Evolutionary conservation across 164 flowering plant genomes (phyloP).

Genomic region (Kingdonia uniflora): DNA sequence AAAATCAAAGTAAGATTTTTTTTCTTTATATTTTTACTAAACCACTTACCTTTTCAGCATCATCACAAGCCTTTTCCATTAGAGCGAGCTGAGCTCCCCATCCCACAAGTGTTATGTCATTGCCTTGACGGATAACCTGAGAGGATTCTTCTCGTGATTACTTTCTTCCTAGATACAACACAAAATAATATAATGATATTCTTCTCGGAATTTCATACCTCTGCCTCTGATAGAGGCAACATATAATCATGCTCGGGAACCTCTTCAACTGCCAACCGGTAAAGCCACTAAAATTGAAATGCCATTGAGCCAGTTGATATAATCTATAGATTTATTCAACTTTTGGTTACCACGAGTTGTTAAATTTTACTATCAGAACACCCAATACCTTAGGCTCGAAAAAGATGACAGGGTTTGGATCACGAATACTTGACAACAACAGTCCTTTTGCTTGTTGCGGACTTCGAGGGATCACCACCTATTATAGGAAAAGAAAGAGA

Average conservation of each 20-base stretch:
- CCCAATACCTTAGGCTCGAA: conserved; percentile 85
- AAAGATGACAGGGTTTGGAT: conserved; percentile 84
- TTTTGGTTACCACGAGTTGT: neutral
- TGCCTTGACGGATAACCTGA: conserved; percentile 79
- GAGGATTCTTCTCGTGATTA: too few relatives aligned
- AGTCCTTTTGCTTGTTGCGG: conserved; percentile 96
- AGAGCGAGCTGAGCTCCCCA: conserved; percentile 96
- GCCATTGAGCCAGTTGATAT: neutral
- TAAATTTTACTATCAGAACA: neutral
- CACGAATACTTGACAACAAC: conserved; percentile 75
- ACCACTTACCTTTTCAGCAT: conserved; percentile 81
- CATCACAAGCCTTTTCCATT: conserved; percentile 84
- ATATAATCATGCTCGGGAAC: conserved; percentile 91
- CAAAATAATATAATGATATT: too few relatives aligned
- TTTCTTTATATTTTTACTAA: too few relatives aligned
- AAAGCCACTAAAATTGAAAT: conserved; percentile 63
- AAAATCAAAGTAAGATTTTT: too few relatives aligned
- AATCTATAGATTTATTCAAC: too few relatives aligned
- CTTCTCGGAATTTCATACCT: conserved; percentile 47
- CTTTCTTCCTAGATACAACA: too few relatives aligned
- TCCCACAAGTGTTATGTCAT: conserved; percentile 88
- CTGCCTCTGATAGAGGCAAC: conserved; percentile 88
- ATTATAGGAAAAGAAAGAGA: conserved; percentile 1
- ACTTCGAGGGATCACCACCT: conserved; percentile 97
- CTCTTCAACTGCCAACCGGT: conserved; percentile 90